These are phyloP conservation scores for Boletus pseudo-olivaceus DNA, from an alignment of 768 basidiomycete genomes.

Conservation along the genomic window DNA sequence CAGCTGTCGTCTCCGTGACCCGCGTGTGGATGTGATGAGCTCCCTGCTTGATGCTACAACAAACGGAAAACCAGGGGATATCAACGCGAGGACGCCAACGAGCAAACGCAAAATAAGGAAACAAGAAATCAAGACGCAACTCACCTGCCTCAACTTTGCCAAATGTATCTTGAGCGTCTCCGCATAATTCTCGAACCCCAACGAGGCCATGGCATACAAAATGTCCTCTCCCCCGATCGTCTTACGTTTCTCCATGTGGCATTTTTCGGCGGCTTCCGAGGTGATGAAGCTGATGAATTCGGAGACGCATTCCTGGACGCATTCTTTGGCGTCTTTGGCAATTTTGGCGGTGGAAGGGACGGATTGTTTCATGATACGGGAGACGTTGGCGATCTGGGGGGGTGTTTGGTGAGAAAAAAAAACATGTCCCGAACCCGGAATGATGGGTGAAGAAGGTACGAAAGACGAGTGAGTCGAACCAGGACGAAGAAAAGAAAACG, in stretches of 20 bases:
- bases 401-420: not conserved
- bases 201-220: conserved; percentile 84
- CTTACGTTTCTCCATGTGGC: conserved; percentile 92
- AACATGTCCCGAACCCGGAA: not conserved
- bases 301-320: conserved; percentile 96
- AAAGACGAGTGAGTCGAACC: not conserved
- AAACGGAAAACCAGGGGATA: not conserved
- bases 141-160: conserved; percentile 81
- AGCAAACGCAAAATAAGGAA: not conserved
- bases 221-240: conserved; percentile 98
- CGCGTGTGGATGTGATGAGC: conserved; percentile 24
- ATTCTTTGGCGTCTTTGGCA: conserved; percentile 97
- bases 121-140: not conserved
- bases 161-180: conserved; percentile 91
- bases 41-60: conserved; percentile 27
- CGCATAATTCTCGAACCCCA: conserved; percentile 94
- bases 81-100: not conserved
- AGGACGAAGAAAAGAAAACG: no score
- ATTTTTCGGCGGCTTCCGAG: conserved; percentile 93
- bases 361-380: conserved; percentile 92
- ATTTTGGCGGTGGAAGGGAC: conserved; percentile 92
- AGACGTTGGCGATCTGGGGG: conserved; percentile 87
- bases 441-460: not conserved
- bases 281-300: conserved; percentile 99
- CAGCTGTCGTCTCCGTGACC: conserved; percentile 23